A percentile compares a stretch with the other conserved stretches of the same genome.
Evolutionary conservation across 1,284 basidiomycete genomes (phyloP).

Genomic region (Boletus calvinii): DNA sequence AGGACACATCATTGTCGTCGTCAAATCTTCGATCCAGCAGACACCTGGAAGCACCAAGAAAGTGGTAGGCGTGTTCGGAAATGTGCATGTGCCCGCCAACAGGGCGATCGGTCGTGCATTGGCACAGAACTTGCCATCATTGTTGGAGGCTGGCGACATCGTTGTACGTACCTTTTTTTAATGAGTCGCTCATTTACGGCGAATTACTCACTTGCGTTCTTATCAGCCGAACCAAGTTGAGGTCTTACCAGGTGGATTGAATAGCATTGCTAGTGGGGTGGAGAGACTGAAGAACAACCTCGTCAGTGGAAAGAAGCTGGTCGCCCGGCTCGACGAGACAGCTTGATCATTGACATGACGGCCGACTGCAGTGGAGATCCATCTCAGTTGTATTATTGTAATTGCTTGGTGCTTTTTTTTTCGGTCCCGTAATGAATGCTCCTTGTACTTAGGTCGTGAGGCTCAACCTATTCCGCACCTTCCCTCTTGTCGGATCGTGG

Average conservation of each 20-base stretch:
- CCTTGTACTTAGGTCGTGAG: no score
- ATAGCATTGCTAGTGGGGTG: slow-evolving; percentile 18
- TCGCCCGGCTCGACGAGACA: slow-evolving; percentile 21
- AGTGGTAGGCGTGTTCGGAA: slow-evolving; percentile 11
- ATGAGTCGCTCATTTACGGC: neutral
- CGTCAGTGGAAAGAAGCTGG: slow-evolving; percentile 24
- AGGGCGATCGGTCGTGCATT: slow-evolving; percentile 19
- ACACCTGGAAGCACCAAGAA: slow-evolving; percentile 16
- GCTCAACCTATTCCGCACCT: no score
- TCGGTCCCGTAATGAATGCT: no score
- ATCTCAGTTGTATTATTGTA: neutral
- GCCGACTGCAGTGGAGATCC: neutral
- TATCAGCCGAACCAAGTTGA: slow-evolving; percentile 25
- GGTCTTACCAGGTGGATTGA: slow-evolving; percentile 25
- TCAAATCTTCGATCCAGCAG: slow-evolving; percentile 9
- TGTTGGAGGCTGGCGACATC: slow-evolving; percentile 24
- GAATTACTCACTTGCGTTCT: neutral
- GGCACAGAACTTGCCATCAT: slow-evolving; percentile 13
- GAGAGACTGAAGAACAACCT: slow-evolving; percentile 27
- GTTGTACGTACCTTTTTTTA: slow-evolving; percentile 13
- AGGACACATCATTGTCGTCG: slow-evolving; percentile 17
- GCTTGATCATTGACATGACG: neutral
- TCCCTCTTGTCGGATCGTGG: no score
- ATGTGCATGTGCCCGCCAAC: slow-evolving; percentile 11
- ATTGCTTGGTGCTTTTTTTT: no score